Conservation (phyloP, 169 alveolate genomes). For the Plasmodium chabaudi region DNA sequence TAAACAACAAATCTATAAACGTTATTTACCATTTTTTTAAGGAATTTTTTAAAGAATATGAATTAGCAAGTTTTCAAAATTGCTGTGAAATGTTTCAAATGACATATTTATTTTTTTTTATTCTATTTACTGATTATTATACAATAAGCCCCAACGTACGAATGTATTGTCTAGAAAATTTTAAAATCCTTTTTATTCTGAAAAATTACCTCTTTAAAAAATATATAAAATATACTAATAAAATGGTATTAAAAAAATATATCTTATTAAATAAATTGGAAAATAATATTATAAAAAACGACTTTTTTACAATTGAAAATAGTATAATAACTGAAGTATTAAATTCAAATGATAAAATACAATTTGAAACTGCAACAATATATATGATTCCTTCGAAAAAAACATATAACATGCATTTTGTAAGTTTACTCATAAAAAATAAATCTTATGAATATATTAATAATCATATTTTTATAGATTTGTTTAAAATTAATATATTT, state of each 20-base stretch:
- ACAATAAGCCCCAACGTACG: conserved; percentile 4
- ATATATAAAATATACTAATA: conserved; percentile 37
- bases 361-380: conserved; percentile 44
- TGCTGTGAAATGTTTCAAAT: conserved; percentile 49
- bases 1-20: conserved; percentile 59
- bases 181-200: conserved; percentile 44
- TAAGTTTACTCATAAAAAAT: conserved; percentile 20
- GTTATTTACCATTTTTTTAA: conserved; percentile 43
- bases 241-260: conserved; percentile 25
- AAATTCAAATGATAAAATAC: conserved; percentile 28
- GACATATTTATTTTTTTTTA: conserved; percentile 59
- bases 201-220: conserved; percentile 60
- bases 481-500: conserved; percentile 30
- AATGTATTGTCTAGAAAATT: conserved; percentile 37
- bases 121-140: conserved; percentile 36
- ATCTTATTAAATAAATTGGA: conserved; percentile 37
- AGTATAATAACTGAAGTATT: conserved; percentile 26
- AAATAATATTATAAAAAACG: conserved; percentile 24
- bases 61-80: conserved; percentile 57
- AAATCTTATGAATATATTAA: conserved; percentile 73
- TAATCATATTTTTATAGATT: conserved; percentile 39
- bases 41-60: conserved; percentile 69
- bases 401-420: conserved; percentile 14
- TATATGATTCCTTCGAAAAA: conserved; percentile 26
- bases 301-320: conserved; percentile 47